A percentile compares a stretch with the other conserved stretches of the same genome.
Evolutionary conservation across 768 basidiomycete species (phyloP).

Genomic region (Phylloporus rhodoxanthus): DNA sequence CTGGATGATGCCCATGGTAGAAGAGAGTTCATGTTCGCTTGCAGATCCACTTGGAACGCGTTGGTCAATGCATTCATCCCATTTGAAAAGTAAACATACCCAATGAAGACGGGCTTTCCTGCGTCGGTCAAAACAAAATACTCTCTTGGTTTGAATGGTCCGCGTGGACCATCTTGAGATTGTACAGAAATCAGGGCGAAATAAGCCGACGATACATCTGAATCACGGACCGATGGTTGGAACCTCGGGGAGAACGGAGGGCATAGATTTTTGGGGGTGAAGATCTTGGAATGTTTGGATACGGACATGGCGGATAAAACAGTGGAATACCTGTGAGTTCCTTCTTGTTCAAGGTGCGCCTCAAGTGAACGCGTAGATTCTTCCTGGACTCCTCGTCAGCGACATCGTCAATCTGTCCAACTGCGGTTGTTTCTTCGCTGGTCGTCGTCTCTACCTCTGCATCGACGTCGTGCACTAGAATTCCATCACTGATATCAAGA

Average conservation of each 20-base stretch:
- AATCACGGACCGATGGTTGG: conserved; percentile 19
- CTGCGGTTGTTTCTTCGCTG: conserved; percentile 47
- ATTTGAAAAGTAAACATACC: conserved; percentile 40
- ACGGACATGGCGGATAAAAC: conserved; percentile 4
- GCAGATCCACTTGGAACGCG: conserved; percentile 40
- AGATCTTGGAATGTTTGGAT: conserved; percentile 8
- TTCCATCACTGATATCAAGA: conserved; percentile 60
- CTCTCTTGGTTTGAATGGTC: conserved; percentile 51
- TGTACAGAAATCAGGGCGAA: conserved; percentile 1
- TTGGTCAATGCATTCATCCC: neutral
- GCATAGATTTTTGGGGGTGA: conserved; percentile 10
- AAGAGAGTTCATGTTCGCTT: conserved; percentile 59
- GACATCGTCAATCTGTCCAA: conserved; percentile 38
- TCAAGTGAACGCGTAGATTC: conserved; percentile 62
- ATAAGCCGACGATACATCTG: neutral
- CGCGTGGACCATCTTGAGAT: conserved; percentile 10
- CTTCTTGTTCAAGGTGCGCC: conserved; percentile 55
- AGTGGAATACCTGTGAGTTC: conserved; percentile 40
- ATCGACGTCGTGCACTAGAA: conserved; percentile 67
- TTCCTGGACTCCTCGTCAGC: conserved; percentile 58
- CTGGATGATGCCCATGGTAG: conserved; percentile 88
- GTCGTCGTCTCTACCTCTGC: conserved; percentile 51
- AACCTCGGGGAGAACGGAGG: conserved; percentile 34
- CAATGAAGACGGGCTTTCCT: conserved; percentile 94
- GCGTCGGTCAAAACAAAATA: conserved; percentile 94